phyloP scores from a whole-genome alignment of 1,139 yeast species.

The Candida tropicalis region DNA sequence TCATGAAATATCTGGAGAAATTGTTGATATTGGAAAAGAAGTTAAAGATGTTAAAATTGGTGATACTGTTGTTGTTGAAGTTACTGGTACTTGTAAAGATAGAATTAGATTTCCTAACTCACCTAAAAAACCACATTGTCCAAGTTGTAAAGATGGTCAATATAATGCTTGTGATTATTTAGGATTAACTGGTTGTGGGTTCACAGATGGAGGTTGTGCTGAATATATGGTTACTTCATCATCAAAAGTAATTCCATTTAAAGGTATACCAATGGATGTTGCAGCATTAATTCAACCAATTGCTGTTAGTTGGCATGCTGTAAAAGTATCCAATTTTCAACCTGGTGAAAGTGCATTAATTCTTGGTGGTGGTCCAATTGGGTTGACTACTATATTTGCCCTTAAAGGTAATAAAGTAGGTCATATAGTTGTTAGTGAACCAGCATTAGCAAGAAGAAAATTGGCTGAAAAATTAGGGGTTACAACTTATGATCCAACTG shows the following conservation, averaged over 20 bases:
- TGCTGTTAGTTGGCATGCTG: constrained; percentile 53
- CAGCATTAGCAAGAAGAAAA: constrained; percentile 55
- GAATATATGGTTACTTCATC: constrained; percentile 42
- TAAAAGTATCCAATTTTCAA: constrained; percentile 35
- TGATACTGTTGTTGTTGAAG: constrained; percentile 46
- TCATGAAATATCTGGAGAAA: constrained; percentile 55
- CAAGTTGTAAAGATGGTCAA: constrained; percentile 44
- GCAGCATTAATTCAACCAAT: constrained; percentile 50
- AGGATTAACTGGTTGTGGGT: constrained; percentile 48
- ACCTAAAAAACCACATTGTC: constrained; percentile 34
- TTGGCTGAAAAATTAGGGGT: constrained; percentile 56
- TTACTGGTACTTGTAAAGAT: constrained; percentile 54
- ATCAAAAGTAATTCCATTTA: constrained; percentile 38
- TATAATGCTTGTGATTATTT: constrained; percentile 51
- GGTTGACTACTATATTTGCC: constrained; percentile 57
- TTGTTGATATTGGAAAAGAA: constrained; percentile 31
- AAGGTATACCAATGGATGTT: constrained; percentile 44
- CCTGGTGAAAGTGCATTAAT: constrained; percentile 55
- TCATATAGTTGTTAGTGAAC: constrained; percentile 61
- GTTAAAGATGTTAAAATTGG: constrained; percentile 8
- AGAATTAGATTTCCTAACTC: constrained; percentile 29
- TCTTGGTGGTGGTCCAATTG: constrained; percentile 69
- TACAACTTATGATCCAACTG: constrained; percentile 49
- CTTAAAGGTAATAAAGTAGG: constrained; percentile 58
- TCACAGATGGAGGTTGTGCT: constrained; percentile 48